phyloP scores from a whole-genome alignment of 2,329 filamentous ascomycete species.

The Trichoderma citrinoviride region DNA sequence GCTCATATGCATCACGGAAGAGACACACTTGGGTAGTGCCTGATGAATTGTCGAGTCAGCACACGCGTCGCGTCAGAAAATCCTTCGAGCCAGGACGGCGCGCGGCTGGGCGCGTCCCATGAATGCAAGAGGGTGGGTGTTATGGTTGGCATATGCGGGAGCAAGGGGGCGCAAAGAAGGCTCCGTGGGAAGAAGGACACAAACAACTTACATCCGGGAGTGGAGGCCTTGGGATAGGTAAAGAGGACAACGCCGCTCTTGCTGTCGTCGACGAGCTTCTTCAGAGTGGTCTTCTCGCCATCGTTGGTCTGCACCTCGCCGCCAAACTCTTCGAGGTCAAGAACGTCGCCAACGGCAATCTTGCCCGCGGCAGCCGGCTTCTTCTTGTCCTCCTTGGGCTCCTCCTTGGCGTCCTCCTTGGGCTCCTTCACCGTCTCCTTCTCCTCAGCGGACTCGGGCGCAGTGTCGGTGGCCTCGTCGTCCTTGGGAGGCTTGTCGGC shows the following conservation, averaged over 20 bases:
- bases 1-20: constrained; percentile 81
- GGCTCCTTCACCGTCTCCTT: constrained; percentile 22
- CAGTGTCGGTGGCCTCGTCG: constrained; percentile 19
- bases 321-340: constrained; percentile 59
- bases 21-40: constrained; percentile 91
- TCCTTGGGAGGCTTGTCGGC: constrained; percentile 18
- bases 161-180: background rate
- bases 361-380: constrained; percentile 37
- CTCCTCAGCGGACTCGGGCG: constrained; percentile 16
- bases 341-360: constrained; percentile 53
- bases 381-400: constrained; percentile 38
- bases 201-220: constrained; percentile 76
- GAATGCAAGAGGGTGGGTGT: background rate
- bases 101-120: constrained; percentile 7
- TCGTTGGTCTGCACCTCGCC: constrained; percentile 82
- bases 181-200: background rate
- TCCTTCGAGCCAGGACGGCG: background rate
- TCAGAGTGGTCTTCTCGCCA: constrained; percentile 73
- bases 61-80: constrained; percentile 5
- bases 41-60: constrained; percentile 38
- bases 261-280: constrained; percentile 78
- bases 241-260: constrained; percentile 86
- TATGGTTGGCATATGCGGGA: background rate
- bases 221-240: constrained; percentile 93
- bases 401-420: constrained; percentile 38